Evolutionary conservation across 2,329 filamentous ascomycete species (phyloP).

Genomic region (Atkinsonella texensis): DNA sequence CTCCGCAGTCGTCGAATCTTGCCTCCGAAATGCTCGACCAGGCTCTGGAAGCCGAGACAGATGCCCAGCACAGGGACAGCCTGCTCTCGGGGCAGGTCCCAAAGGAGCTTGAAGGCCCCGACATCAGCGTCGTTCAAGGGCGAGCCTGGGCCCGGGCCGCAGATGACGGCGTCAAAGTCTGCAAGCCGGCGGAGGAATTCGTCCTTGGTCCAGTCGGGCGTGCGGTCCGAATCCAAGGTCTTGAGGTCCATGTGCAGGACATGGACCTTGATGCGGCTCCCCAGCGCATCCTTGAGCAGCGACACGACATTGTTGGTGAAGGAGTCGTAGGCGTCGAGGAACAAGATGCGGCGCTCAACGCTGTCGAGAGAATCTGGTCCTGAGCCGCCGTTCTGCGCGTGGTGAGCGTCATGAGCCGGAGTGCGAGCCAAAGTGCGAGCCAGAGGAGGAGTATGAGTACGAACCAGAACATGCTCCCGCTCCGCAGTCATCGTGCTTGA

Average conservation of each 20-base stretch:
- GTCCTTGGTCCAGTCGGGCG: conserved; percentile 33
- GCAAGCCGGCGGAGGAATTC: conserved; percentile 26
- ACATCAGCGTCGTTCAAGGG: conserved; percentile 63
- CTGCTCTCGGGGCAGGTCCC: conserved; percentile 48
- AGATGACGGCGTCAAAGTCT: conserved; percentile 72
- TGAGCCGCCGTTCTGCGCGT: neutral
- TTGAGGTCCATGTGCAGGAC: conserved; percentile 25
- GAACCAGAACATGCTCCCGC: neutral
- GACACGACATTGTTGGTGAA: conserved; percentile 93
- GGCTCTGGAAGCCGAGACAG: conserved; percentile 79
- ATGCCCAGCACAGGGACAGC: conserved; percentile 73
- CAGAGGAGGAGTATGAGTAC: too few relatives aligned
- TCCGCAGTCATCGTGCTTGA: neutral
- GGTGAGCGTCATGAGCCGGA: too few relatives aligned
- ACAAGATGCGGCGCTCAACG: conserved; percentile 49
- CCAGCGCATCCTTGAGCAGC: conserved; percentile 58
- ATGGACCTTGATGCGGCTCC: conserved; percentile 48
- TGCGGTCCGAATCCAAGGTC: conserved; percentile 55
- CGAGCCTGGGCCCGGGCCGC: conserved; percentile 81
- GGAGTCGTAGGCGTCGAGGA: conserved; percentile 92
- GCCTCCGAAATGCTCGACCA: conserved; percentile 58
- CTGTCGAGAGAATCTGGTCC: neutral
- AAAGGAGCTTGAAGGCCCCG: conserved; percentile 68
- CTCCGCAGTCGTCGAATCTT: conserved; percentile 52
- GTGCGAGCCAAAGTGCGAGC: too few relatives aligned